Evolutionary conservation across 1,139 yeast genomes (phyloP), one percentile per base, ranked within the genome.

Genomic region (Candida sp.): DNA sequence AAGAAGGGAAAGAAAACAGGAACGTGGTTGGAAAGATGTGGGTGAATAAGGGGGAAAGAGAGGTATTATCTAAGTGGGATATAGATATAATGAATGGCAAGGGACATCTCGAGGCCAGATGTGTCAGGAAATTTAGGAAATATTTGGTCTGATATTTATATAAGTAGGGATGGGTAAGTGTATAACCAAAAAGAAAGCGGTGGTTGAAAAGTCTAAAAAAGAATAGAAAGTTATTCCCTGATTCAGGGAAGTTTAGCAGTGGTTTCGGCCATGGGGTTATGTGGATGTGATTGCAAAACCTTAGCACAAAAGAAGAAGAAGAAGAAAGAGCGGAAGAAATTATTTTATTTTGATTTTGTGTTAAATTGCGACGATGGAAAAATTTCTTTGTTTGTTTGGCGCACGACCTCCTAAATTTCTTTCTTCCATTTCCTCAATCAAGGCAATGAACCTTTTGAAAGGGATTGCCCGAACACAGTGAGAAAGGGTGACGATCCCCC

Each of bases 311-410:
- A 17, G 17, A 17, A 17, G 17, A 17, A 17, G 17, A 17, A 17
- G 17, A 17, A 17, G 17, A 17, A 17, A 17, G 17, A 17, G 34
- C 11, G 35, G 35, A n/a, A 9, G 12, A 35, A 6, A 23, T 22
- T 37, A 5, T 37, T 37, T 23, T 37, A 25, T 23, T 37, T 37
- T 37, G 41, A 37, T 37, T 37, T 37, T 37, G 41, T 37, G 41
- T 37, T 11, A 23, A 22, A 17, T 23, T 37, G 17, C 17, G 17
- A 17, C 17, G 17, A 17, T 17, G 17, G 17, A 17, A 17, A 17
- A 17, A 17, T 17, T 17, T 17, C 17, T 17, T 17, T 17, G 17
- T 17, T 17, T 17, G 17, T 17, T 23, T 23, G 6, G 41, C 26
- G 41, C 41, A 37, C 41, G 41, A 37, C 41, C 5, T 4, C 41